Base-by-base conservation (phyloP, 305 asterid genomes). In the Fraxinus sp. region DNA sequence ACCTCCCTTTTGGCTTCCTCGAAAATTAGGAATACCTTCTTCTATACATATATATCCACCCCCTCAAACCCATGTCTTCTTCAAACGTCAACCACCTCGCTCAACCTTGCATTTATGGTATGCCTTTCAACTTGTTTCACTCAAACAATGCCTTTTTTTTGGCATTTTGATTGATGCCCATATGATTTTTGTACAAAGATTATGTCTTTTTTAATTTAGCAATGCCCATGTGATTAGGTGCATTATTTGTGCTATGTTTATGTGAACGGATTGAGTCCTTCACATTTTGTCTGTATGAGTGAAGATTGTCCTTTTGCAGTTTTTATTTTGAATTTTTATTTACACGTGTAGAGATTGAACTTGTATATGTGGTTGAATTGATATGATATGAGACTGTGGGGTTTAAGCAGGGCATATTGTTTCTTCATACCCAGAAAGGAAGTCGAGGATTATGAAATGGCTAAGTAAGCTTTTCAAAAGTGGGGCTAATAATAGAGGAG, bases 401-500 rank as follows among this genome's bases (percentile, higher is more conserved):
- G 82, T 82, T 84, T 86, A 87, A 91, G 89, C 97, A 90, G 94
- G 95, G 85, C 90, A 90, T 57, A 84, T 84, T 91, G 88, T 87
- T 89, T 88, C 91, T 87, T 90, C 91, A 26, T 44, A 87, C 81
- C 85, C 96, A 90, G 98, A 95, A 91, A 94, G 97, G 81, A 95
- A 95, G 78, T 91, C 98, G 10, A 72, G 97, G 74, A 88, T 93
- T 79, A 92, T 91, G 98, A 94, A 92, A 88, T 93, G 98, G 99
- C 78, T 95, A 80, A 87, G 94, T 78, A 94, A 88, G 92, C 71
- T 94, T 68, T 95, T 93, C 88, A 93, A 87, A 87, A 84, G 93
- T 39, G 92, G 94, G 36, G 84, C 89, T 39, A 84, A 78, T 49
- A 83, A 78, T 13, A 86, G 94, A 84, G 85, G 57, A 41, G 86